Percentiles rank a stretch among this genome's conserved stretches.
phyloP scores from a whole-genome alignment of 495 filamentous ascomycete species.

The Talaromyces stipitatus region DNA sequence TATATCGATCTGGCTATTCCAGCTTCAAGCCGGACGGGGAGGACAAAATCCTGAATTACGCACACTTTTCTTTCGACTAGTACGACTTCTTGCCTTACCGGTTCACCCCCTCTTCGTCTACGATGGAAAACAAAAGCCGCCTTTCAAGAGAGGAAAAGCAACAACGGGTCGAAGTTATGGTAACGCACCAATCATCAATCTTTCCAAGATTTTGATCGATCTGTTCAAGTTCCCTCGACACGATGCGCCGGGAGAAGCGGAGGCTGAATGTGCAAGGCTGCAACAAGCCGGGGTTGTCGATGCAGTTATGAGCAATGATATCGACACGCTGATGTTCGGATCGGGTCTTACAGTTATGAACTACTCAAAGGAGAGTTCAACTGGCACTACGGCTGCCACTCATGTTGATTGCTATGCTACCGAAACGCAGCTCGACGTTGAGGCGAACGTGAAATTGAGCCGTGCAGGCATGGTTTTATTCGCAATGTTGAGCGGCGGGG shows the following conservation, averaged over 20 bases:
- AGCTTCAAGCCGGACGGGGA: constrained; percentile 77
- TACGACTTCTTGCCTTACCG: constrained; percentile 70
- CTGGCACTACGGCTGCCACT: constrained; percentile 60
- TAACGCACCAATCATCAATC: constrained; percentile 43
- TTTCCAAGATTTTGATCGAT: constrained; percentile 71
- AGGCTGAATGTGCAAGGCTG: constrained; percentile 88
- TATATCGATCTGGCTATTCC: constrained; percentile 96
- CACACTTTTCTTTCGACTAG: constrained; percentile 85
- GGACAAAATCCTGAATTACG: constrained; percentile 87
- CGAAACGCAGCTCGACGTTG: constrained; percentile 27
- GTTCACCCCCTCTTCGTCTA: constrained; percentile 94
- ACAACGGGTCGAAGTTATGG: constrained; percentile 29
- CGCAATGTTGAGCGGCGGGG: constrained; percentile 91
- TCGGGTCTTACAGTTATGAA: constrained; percentile 69
- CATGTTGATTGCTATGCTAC: constrained; percentile 77
- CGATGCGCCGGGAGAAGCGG: constrained; percentile 89
- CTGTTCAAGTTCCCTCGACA: constrained; percentile 81
- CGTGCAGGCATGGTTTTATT: constrained; percentile 89
- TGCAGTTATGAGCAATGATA: constrained; percentile 93
- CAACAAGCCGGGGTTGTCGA: constrained; percentile 84
- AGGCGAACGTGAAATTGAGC: constrained; percentile 51
- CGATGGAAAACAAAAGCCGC: constrained; percentile 83
- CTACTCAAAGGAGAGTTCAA: constrained; percentile 68
- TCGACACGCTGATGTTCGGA: constrained; percentile 98
- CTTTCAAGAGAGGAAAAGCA: constrained; percentile 73